Base-by-base conservation (phyloP, 2,329 filamentous ascomycete genomes). In the Chaetoscypha palmicola region DNA sequence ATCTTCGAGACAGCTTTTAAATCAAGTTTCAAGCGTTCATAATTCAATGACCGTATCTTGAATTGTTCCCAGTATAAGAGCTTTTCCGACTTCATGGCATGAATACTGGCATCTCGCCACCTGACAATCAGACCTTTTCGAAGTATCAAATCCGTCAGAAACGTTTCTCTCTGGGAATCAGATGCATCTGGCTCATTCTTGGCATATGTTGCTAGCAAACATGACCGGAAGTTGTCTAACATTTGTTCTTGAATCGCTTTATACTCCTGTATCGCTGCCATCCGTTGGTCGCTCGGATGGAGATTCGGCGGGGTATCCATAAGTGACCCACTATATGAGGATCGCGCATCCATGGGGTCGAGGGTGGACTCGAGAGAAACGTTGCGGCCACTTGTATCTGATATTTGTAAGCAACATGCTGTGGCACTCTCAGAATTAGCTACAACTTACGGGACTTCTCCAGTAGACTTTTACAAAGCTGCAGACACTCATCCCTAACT, bases 21-120 rank as follows among this genome's bases (percentile, higher is more conserved):
- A 24, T 73, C 69, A 32, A 63, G 60, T 45, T 65, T 67, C 5
- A 72, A 56, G 33, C 58, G 63, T 35, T 73, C 70, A 43, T 68
- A 73, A 42, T 72, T 68, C 20, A 66, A 61, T 36, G 72, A 72
- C 1, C 70, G 66, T 32, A 71, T 66, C 47, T 70, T 69, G 45
- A 71, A 73, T 22, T 54, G 65, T 46, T 33, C 64, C 63, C 55
- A 72, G 50, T 69, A 71, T 45, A 68, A 64, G 3, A 64, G 64
- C 38, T 70, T 66, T 5, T 68, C 66, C 3, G 67, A 70, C 52
- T 66, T 61, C 42, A 45, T 45, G 19, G 42, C 42, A 28, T 45
- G 42, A 16, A 45, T 40, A 20, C 42, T 45, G 10, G 64, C 62
- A 43, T 68, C 69, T 47, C 69, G 65, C 70, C 73, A 73, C 35